Conservation (phyloP, 257 asterid genomes). For the Catharanthus roseus region DNA sequence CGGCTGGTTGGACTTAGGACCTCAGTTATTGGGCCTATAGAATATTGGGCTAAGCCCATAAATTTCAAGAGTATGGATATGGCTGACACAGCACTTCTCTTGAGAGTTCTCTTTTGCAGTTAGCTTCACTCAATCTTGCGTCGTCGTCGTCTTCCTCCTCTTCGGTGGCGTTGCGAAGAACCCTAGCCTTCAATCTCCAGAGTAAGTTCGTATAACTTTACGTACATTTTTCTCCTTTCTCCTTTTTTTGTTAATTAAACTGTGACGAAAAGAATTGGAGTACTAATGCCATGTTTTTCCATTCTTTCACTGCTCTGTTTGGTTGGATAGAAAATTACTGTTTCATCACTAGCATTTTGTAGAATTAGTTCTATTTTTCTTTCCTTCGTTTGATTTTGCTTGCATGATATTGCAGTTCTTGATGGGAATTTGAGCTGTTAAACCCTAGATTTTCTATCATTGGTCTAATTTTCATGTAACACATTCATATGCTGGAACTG, state of each 20-base stretch:
- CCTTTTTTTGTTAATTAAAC: too few relatives aligned
- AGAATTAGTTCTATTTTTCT: neutral
- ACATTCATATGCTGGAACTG: neutral
- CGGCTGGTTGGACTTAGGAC: too few relatives aligned
- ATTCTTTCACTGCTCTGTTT: neutral
- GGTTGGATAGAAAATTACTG: neutral
- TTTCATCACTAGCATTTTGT: neutral
- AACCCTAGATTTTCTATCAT: neutral
- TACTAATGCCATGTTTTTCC: neutral
- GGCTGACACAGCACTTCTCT: too few relatives aligned
- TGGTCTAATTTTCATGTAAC: neutral
- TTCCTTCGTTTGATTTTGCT: neutral
- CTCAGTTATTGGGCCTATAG: too few relatives aligned
- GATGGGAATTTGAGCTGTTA: conserved; percentile 1
- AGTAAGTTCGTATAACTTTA: neutral
- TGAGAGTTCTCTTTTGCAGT: too few relatives aligned
- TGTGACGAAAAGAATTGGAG: neutral
- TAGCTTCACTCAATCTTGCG: too few relatives aligned
- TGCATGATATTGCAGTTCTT: neutral
- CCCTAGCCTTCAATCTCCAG: conserved; percentile 10
- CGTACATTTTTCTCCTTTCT: neutral
- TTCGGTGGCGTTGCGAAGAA: conserved; percentile 5
- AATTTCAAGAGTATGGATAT: neutral
- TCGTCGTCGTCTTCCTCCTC: neutral
- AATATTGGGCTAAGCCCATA: too few relatives aligned